phyloP scores from a whole-genome alignment of 2,329 filamentous ascomycete species.

The Penicillium sp. region DNA sequence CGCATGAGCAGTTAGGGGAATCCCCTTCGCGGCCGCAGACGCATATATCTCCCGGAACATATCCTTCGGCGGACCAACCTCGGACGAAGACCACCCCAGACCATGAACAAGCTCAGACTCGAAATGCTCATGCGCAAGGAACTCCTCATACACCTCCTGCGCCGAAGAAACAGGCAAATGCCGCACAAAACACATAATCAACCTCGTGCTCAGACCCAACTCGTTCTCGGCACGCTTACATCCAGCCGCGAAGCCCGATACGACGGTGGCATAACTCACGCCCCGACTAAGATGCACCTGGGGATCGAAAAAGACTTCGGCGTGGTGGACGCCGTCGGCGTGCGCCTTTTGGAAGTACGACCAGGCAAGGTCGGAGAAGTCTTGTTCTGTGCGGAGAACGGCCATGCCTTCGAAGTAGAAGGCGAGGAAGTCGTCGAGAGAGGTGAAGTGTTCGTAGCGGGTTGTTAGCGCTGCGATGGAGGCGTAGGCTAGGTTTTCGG shows the following conservation, averaged over 20 bases:
- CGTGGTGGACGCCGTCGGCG: constrained; percentile 70
- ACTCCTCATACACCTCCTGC: constrained; percentile 47
- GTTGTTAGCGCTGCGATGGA: constrained; percentile 64
- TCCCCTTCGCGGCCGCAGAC: constrained; percentile 58
- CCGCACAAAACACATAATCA: constrained; percentile 75
- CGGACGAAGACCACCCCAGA: constrained; percentile 72
- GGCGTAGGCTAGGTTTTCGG: constrained; percentile 66
- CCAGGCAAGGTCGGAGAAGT: constrained; percentile 75
- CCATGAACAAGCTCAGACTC: constrained; percentile 62
- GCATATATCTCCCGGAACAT: constrained; percentile 68
- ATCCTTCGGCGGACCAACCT: constrained; percentile 61
- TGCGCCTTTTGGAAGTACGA: constrained; percentile 72
- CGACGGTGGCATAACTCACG: constrained; percentile 67
- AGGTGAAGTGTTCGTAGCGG: constrained; percentile 71
- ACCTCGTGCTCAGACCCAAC: constrained; percentile 67
- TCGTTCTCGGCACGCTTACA: constrained; percentile 65
- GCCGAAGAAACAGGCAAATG: constrained; percentile 70
- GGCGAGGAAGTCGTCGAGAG: constrained; percentile 76
- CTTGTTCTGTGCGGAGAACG: constrained; percentile 67
- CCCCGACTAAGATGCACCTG: constrained; percentile 73
- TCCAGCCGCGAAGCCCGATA: constrained; percentile 67
- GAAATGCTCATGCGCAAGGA: constrained; percentile 50
- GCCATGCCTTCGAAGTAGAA: constrained; percentile 81
- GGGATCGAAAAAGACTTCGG: constrained; percentile 82
- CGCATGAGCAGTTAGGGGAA: constrained; percentile 73